Base-by-base conservation (phyloP, 169 alveolate genomes). In the Eimeria necatrix region DNA sequence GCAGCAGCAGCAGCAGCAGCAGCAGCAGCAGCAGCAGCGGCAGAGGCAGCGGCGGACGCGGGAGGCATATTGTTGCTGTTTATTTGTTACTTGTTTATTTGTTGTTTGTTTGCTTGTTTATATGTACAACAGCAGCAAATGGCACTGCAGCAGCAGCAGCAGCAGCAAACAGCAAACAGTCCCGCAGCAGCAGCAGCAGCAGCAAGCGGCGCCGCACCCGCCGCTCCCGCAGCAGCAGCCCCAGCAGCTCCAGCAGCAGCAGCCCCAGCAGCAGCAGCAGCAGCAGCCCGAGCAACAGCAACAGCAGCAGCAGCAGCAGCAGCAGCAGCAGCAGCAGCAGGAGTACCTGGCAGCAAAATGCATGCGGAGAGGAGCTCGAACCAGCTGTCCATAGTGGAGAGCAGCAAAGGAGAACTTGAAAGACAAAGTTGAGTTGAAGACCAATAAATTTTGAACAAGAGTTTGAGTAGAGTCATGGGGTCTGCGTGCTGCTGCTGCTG, bases 371-470 rank as follows among this genome's bases (percentile, higher is more conserved):
- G 71, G n/a, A 88, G 53, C 86, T 88, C 76, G 71, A 88, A 64
- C 94, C 94, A 88, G 86, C 32, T 78, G 74, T 88, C 94, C 87
- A 70, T 22, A 41, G 94, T 70, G 71, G 94, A 70, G 74, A 88
- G 68, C 41, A 88, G 71, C n/a, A 88, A 86, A 14, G 87, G 83
- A 41, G 87, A 64, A 41, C 32, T 26, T 6, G 86, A 51, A 59
- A 70, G 94, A 22, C 94, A 88, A 18, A 70, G 86, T 24, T 88
- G 94, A 41, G 94, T 70, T 16, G 76, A 64, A 14, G 81, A 64
- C 86, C 94, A 70, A 61, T 70, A 88, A 52, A 88, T 70, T 24
- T 88, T 88, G 71, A 64, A 48, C 4, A 51, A 24, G 46, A 70
- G 48, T 51, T 88, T 88, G 87, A 88, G 41, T 53, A 88, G 48